Percentiles rank a stretch among this genome's conserved stretches.
Conservation (phyloP, 2,329 filamentous ascomycete species). For the Colletotrichum neosansevieriae region DNA sequence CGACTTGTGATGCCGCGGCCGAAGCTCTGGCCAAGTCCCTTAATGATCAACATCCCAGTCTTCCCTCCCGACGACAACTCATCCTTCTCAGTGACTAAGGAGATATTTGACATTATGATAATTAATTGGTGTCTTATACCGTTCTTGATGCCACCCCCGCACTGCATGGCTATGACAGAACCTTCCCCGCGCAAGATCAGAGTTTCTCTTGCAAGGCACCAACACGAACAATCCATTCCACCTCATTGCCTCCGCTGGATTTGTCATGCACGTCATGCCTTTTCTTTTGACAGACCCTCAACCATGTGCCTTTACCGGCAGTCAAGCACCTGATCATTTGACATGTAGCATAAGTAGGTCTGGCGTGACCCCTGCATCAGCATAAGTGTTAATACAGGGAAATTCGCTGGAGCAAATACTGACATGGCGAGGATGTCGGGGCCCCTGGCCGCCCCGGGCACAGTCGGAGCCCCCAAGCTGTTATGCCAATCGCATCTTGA, state of each 20-base stretch:
- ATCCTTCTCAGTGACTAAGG: too few relatives aligned
- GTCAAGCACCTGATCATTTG: not conserved
- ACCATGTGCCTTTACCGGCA: not conserved
- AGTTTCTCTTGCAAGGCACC: not conserved
- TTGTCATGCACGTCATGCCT: not conserved
- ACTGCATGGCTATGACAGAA: slow-evolving; percentile 23
- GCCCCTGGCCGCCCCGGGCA: not conserved
- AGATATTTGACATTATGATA: not conserved
- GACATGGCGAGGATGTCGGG: slow-evolving; percentile 8
- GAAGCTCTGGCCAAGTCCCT: not conserved
- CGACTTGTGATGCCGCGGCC: slow-evolving; percentile 36
- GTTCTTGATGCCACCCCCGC: not conserved
- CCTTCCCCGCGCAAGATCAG: slow-evolving; percentile 8
- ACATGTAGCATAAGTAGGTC: not conserved
- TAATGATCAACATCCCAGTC: not conserved
- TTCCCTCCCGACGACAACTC: not conserved
- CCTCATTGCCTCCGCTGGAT: not conserved
- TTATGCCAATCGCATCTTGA: slow-evolving; percentile 33
- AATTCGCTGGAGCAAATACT: not conserved
- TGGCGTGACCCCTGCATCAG: not conserved
- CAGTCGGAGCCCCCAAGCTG: not conserved
- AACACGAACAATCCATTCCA: not conserved
- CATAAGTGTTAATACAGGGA: not conserved
- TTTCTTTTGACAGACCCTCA: not conserved
- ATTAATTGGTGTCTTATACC: not conserved